Evolutionary conservation across 495 filamentous ascomycete species (phyloP), one percentile per base, ranked within the genome.

Genomic region (Penicillium antarcticum): DNA sequence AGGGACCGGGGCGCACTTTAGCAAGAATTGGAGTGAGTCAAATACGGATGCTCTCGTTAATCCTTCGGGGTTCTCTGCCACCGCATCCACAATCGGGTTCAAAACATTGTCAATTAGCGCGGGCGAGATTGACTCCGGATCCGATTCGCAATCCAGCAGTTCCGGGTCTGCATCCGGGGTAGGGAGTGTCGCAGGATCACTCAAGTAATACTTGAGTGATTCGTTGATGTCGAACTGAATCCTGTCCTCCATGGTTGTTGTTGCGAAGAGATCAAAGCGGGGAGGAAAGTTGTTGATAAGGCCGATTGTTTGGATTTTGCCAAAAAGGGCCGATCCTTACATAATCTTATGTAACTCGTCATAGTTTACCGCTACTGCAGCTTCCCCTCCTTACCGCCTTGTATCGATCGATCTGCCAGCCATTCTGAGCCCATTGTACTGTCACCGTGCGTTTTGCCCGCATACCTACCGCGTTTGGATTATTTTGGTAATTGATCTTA

Each of bases 181-280:
- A 4, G 87, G 79, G 32, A 97, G 82, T 35, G 80, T 80, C 38
- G 85, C 75, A 2, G 95, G 95, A 71, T 96, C 90, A 73, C 87
- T 89, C 77, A 95, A 86, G 71, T 99, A 97, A 63, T 87, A 80
- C 76, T 95, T 97, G 70, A 97, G 85, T 54, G 91, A 87, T 63
- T 94, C 85, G 71, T 96, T 97, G 68, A 99, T 88, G 67, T 97
- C 89, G 71, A 97, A 99, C 52, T 84, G 81, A 58, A 88, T 76
- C 52, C 75, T 74, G 44, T 80, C 76, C 64, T 88, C 90, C 91
- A 96, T 96, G 59, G 57, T 75, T 66, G 63, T 57, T 53, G 45
- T 45, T 45, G 46, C 31, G 43, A 49, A 39, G 51, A 53, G 47
- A 29, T 41, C 45, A 50, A 43, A 33, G 53, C 42, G 55, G 55